Evolutionary conservation across 345 rosid genomes (phyloP), one percentile per base, ranked within the genome.

Genomic region (Sisymbrium irio): DNA sequence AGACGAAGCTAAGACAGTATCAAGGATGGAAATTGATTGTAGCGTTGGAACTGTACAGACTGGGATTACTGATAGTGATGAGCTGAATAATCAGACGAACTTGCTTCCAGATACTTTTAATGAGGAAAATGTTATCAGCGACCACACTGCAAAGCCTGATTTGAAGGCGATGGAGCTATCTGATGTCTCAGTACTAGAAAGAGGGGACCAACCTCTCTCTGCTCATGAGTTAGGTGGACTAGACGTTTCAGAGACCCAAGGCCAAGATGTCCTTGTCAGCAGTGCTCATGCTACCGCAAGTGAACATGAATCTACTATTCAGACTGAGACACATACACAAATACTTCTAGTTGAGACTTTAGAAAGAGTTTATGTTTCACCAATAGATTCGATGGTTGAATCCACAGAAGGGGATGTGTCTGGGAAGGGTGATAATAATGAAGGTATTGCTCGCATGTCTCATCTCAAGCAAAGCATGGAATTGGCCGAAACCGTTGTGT

Each of bases 1-100:
- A 60, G 77, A 75, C 37, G 75, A 79, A 76, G 76, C 61, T 75
- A 62, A 55, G 39, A 72, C 74, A 77, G 71, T 53, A 78, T 81
- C 83, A 62, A 82, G 72, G 64, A 71, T 62, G 65, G 83, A 83
- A 75, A 71, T 65, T 56, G 85, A 81, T 69, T 41, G 69, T 71
- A 42, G 49, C 17, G 49, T 54, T 7, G 25, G 37, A 20, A 36
- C 78, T 71, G 45, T 45, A 47, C 80, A 69, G 17, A 75, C 65
- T 72, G 64, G 60, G 14, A 44, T 39, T 79, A 9, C 71, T 13
- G 74, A 58, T 40, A 63, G 54, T 80, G 73, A 39, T 45, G 80
- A 65, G 61, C 32, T 79, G 64, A 79, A 62, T 70, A 67, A 49
- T 59, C 80, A 82, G 77, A 79, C 53, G 41, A 49, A 42, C 47